A percentile compares a stretch with the other conserved stretches of the same genome.
Evolutionary conservation across 2,329 filamentous ascomycete genomes (phyloP).

Genomic region (Aureobasidium mangrovei): DNA sequence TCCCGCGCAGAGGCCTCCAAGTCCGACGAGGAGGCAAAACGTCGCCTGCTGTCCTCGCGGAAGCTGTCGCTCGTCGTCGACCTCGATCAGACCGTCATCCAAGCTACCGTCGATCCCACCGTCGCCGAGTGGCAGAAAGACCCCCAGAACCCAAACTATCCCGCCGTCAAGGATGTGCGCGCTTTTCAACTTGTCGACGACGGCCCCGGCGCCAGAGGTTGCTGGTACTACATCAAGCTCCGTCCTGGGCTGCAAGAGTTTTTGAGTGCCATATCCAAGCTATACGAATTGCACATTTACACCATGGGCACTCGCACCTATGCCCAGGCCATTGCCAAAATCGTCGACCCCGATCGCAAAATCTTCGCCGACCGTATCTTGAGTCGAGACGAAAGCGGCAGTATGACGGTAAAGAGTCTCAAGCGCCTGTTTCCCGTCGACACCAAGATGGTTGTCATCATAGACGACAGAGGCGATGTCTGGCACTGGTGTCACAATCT

Average conservation of each 20-base stretch:
- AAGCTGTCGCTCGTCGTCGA: slow-evolving; percentile 94
- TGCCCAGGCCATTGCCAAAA: slow-evolving; percentile 79
- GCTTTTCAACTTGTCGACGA: slow-evolving; percentile 87
- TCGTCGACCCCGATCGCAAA: slow-evolving; percentile 82
- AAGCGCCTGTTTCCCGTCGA: slow-evolving; percentile 90
- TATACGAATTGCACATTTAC: slow-evolving; percentile 96
- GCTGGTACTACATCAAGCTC: slow-evolving; percentile 97
- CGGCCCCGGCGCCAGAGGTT: slow-evolving; percentile 63
- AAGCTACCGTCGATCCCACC: slow-evolving; percentile 93
- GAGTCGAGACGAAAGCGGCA: slow-evolving; percentile 94
- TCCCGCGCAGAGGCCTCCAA: slow-evolving; percentile 71
- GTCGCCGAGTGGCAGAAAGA: slow-evolving; percentile 93
- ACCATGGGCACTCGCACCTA: slow-evolving; percentile 99
- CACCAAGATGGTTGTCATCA: slow-evolving; percentile 98
- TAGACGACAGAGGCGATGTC: slow-evolving; percentile 92
- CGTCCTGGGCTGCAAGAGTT: slow-evolving; percentile 79
- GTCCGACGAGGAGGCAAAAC: slow-evolving; percentile 79
- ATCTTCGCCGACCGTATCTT: slow-evolving; percentile 92
- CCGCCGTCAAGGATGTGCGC: slow-evolving; percentile 78
- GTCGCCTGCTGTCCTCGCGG: slow-evolving; percentile 65
- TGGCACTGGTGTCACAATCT: slow-evolving; percentile 92
- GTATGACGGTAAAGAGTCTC: slow-evolving; percentile 79
- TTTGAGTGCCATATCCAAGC: slow-evolving; percentile 62
- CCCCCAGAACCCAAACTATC: slow-evolving; percentile 78
- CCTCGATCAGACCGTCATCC: slow-evolving; percentile 96